Conservation (phyloP, 208 protist genomes). For the Acanthamoeba lenticulata region DNA sequence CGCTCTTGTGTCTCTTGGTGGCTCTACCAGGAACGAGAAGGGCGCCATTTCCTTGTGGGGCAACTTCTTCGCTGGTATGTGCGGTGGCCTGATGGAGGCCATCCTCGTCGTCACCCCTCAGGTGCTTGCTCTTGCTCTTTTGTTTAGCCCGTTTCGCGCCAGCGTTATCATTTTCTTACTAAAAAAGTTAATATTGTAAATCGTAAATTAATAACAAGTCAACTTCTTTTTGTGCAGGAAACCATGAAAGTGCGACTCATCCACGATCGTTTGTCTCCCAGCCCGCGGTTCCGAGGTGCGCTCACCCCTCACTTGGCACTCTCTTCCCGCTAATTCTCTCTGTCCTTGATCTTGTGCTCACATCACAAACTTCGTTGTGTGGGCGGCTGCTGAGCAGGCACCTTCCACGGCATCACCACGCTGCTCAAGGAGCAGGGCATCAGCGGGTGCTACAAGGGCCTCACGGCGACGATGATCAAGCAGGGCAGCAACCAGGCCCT, state of each 20-base stretch:
- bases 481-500: conserved; percentile 78
- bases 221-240: conserved; percentile 24
- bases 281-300: conserved; percentile 60
- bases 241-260: conserved; percentile 75
- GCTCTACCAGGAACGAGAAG: not conserved
- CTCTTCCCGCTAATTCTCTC: not conserved
- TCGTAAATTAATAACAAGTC: not conserved
- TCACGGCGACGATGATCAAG: conserved; percentile 75
- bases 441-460: conserved; percentile 71
- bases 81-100: conserved; percentile 65
- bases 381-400: not conserved
- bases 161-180: not conserved
- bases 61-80: conserved; percentile 7
- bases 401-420: conserved; percentile 57
- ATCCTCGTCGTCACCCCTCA: conserved; percentile 60
- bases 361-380: too few relatives aligned
- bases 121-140: not conserved
- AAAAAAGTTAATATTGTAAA: too few relatives aligned
- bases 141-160: not conserved
- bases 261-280: conserved; percentile 50
- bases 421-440: conserved; percentile 46
- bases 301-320: not conserved
- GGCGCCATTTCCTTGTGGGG: not conserved
- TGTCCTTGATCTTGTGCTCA: too few relatives aligned
- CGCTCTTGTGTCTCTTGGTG: not conserved